Evolutionary conservation across 768 basidiomycete genomes (phyloP).

Genomic region (Lentinula edodes): DNA sequence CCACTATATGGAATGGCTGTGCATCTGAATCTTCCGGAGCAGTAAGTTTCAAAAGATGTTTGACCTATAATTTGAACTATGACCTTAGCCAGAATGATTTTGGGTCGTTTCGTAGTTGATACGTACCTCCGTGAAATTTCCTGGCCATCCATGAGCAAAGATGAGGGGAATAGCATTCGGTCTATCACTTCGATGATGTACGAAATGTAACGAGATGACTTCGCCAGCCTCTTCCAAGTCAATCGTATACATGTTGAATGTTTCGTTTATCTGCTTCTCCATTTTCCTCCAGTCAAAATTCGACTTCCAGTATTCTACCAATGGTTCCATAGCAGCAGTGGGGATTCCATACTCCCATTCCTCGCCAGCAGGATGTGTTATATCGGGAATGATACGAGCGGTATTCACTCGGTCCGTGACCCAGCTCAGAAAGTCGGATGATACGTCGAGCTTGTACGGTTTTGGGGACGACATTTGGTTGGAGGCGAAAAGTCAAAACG

Average conservation of each 20-base stretch:
- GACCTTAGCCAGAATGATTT: not conserved
- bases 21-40: conserved; percentile 22
- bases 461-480: not conserved
- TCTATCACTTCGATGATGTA: conserved; percentile 38
- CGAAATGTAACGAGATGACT: conserved; percentile 45
- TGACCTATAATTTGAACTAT: conserved; percentile 15
- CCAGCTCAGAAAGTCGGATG: conserved; percentile 29
- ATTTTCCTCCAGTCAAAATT: conserved; percentile 45
- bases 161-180: conserved; percentile 43
- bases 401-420: conserved; percentile 38
- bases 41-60: conserved; percentile 21
- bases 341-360: conserved; percentile 47
- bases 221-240: conserved; percentile 42
- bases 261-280: conserved; percentile 42
- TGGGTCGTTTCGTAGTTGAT: not conserved
- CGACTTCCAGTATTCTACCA: conserved; percentile 40
- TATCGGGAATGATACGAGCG: conserved; percentile 38
- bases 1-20: conserved; percentile 28
- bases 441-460: conserved; percentile 37
- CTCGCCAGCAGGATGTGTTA: conserved; percentile 32
- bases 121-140: conserved; percentile 29
- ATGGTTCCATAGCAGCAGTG: conserved; percentile 30
- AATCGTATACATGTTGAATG: conserved; percentile 44
- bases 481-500: not conserved
- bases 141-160: conserved; percentile 52